Evolutionary conservation across 331 rosid genomes (phyloP), one percentile per base, ranked within the genome.

Genomic region (Prunus yedoensis): DNA sequence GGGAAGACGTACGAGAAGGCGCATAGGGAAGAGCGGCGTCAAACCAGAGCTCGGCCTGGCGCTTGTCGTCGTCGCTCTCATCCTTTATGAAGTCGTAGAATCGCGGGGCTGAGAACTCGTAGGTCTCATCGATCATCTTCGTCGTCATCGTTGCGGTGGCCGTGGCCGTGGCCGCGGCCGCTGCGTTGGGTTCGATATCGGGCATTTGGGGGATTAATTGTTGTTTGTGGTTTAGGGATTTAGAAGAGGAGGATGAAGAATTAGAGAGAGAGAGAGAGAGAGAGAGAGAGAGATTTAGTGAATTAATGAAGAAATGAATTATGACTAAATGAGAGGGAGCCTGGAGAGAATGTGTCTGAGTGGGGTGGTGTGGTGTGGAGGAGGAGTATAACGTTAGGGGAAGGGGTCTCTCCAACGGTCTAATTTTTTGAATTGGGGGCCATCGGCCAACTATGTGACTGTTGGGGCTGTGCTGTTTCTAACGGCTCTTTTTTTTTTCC

Each of bases 1-100:
- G 16, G 5, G 68, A 10, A 10, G 47, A 58, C 93, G 21, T 88
- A 95, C 99, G 99, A 1, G 99, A 95, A 51, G 99, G 99, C 17
- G 96, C 99, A 53, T 92, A 88, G 14, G 90, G 18, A 46, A 86
- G 88, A 45, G 97, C 93, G 18, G 91, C 53, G 14, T 87, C 90
- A 79, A 95, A 95, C 97, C 99, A 95, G 77, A 85, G 96, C 82
- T 95, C 97, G 60, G 96, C 97, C 75, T 30, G 75, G 67, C 56
- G 80, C 13, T 49, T 27, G 6, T 89, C 94, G 15, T 79, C 96
- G 1, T 84, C 89, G 3, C 88, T 72, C 71, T 95, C 99, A 3
- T 83, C 89, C 28, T 46, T 80, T 5, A 27, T 13, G 64, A 94
- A 94, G 76, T 94, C 97, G 3, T 81, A 94, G 92, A 90, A 94